Conservation (phyloP, 2,329 filamentous ascomycete species). For the Aureobasidium sp. region DNA sequence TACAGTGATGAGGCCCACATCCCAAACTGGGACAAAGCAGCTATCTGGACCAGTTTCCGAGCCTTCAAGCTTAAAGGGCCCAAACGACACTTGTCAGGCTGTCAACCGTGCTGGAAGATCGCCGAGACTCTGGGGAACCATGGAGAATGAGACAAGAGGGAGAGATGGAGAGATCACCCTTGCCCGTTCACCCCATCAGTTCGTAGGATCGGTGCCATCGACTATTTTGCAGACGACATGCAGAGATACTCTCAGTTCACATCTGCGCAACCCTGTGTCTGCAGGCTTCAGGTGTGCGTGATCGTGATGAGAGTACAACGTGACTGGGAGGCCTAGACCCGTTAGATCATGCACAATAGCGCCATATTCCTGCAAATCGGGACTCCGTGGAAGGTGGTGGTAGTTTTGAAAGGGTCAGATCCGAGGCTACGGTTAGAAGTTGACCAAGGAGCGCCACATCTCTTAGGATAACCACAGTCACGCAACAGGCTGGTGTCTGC, state of each 20-base stretch:
- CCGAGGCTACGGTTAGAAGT: background rate
- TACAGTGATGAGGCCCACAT: background rate
- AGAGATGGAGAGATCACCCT: background rate
- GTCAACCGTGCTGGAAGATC: background rate
- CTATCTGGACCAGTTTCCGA: background rate
- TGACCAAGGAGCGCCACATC: background rate
- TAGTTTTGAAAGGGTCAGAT: background rate
- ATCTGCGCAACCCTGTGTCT: background rate
- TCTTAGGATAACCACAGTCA: background rate
- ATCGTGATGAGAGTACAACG: background rate
- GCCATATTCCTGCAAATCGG: background rate
- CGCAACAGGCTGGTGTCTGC: background rate
- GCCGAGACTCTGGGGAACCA: background rate
- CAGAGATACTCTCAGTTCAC: background rate
- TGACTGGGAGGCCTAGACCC: background rate
- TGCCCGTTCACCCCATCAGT: background rate
- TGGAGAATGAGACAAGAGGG: background rate
- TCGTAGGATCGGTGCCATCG: background rate
- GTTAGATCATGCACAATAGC: background rate
- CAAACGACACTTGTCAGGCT: conserved; percentile 1
- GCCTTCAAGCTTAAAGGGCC: background rate
- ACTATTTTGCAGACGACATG: background rate
- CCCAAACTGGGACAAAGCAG: background rate
- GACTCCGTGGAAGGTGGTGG: background rate
- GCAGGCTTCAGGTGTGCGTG: background rate